Conservation (phyloP, 2,329 filamentous ascomycete species). For the Colletotrichum navitas region DNA sequence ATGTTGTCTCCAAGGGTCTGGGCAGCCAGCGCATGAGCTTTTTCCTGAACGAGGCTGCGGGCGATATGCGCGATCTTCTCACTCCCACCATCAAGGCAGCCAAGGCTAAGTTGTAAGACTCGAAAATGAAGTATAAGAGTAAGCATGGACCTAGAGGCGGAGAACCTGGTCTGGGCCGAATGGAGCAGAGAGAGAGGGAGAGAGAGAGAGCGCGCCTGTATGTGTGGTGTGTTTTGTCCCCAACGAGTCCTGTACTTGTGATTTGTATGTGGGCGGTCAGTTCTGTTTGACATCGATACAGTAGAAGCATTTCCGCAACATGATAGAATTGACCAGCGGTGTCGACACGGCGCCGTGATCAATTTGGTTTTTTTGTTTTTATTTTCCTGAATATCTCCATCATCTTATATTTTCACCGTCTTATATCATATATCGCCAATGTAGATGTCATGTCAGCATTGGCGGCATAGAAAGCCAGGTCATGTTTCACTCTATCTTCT, state of each 20-base stretch:
- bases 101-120: slow-evolving; percentile 86
- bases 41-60: slow-evolving; percentile 93
- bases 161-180: too few species aligned
- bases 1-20: slow-evolving; percentile 93
- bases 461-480: not conserved
- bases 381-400: not conserved
- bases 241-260: not conserved
- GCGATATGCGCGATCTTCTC: slow-evolving; percentile 89
- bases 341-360: not conserved
- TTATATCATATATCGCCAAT: not conserved
- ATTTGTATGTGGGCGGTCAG: not conserved
- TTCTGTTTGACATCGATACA: slow-evolving; percentile 15
- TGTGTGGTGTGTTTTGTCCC: not conserved
- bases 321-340: slow-evolving; percentile 25
- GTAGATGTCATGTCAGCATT: not conserved
- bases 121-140: not conserved
- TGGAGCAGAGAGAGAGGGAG: too few species aligned
- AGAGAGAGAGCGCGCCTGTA: too few species aligned
- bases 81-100: slow-evolving; percentile 81
- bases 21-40: slow-evolving; percentile 94
- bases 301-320: slow-evolving; percentile 29
- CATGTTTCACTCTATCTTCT: not conserved
- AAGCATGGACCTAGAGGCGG: not conserved
- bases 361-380: not conserved
- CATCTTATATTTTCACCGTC: not conserved